Base-by-base conservation (phyloP, 163 green algal genomes). In the Volvox carteri region DNA sequence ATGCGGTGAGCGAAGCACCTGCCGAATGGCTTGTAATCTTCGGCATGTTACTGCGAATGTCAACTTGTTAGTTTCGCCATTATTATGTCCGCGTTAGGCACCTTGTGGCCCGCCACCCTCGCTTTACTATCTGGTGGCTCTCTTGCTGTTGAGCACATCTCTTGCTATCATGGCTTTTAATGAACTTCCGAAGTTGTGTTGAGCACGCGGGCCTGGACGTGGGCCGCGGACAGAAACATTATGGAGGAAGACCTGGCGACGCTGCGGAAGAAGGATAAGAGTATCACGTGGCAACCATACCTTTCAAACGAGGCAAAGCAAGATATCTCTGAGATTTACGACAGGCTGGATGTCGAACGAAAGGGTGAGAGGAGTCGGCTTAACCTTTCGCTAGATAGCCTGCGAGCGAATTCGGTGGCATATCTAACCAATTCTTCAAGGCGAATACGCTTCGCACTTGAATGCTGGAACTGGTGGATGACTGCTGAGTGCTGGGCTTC, bases 241-340 rank as follows among this genome's bases (percentile, higher is more conserved):
- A 83, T 68, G 74, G 74, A 68, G 46, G 46, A 62, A 11, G 8
- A 30, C 70, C 39, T 78, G 11, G 25, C 65, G 18, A 60, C 19
- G 18, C n/a, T 28, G 21, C 44, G 44, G 11, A 80, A 70, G 16
- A 84, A 84, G 50, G 75, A 70, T 33, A 70, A 52, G 30, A 84
- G 50, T 56, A 68, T 84, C 39, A 84, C 75, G 12, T 84, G 75
- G 75, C 75, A 84, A 30, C 46, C 77, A 58, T 85, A 85, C 52
- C 37, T 85, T 19, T 19, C 77, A 5, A 73, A 56, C 12, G 77
- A 85, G 12, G 77, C 54, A 11, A 85, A 73, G 23, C 33, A 52
- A 46, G 83, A 88, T 54, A 52, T 88, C 3, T 23, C 72, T 11
- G 83, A 81, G 68, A 60, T 88, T 37, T 88, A 50, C 4, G 83